Evolutionary conservation across 2,329 filamentous ascomycete species (phyloP).

Genomic region (Pseudopyrenochaeta lycopersici): DNA sequence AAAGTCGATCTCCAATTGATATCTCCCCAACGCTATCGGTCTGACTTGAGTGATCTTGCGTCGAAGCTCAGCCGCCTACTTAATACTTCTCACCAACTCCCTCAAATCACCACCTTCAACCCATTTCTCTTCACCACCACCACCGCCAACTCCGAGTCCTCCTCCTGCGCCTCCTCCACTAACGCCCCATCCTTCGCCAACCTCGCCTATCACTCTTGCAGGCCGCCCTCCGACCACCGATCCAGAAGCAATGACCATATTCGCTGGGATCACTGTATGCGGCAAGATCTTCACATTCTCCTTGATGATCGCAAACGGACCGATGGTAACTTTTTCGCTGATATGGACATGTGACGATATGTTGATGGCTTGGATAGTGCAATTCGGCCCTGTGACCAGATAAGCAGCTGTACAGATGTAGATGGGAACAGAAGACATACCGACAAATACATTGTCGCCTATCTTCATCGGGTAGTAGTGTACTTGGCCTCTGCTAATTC

Average conservation of each 20-base stretch:
- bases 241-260: constrained; percentile 93
- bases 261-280: constrained; percentile 80
- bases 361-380: constrained; percentile 82
- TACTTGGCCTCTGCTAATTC: constrained; percentile 77
- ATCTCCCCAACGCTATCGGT: too few relatives aligned
- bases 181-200: constrained; percentile 62
- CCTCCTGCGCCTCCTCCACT: constrained; percentile 42
- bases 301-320: constrained; percentile 90
- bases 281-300: constrained; percentile 91
- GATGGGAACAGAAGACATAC: constrained; percentile 54
- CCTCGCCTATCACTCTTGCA: constrained; percentile 57
- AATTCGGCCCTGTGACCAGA: constrained; percentile 53
- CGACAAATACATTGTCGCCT: constrained; percentile 93
- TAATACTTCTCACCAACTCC: constrained; percentile 58
- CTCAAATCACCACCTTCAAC: constrained; percentile 61
- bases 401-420: neutral
- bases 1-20: too few relatives aligned
- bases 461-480: constrained; percentile 91
- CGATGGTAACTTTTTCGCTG: constrained; percentile 77
- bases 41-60: too few relatives aligned
- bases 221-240: constrained; percentile 78
- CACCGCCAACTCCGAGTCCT: constrained; percentile 48
- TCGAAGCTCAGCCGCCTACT: constrained; percentile 24
- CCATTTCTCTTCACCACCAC: constrained; percentile 55
- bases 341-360: constrained; percentile 89